Conservation (phyloP, 257 asterid genomes). For the Rauvolfia tetraphylla region DNA sequence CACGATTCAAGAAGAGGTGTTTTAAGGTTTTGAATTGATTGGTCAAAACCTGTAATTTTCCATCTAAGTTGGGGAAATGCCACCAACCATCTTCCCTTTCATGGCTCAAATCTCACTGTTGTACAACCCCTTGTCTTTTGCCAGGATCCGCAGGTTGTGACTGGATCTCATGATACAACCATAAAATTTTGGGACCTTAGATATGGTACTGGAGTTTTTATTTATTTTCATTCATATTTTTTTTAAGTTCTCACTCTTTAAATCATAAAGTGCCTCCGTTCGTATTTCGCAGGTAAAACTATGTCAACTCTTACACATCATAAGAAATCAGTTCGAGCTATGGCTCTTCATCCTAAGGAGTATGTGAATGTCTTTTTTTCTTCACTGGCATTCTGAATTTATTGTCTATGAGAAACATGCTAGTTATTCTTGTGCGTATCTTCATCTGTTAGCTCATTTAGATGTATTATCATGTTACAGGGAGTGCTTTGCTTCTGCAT, state of each 20-base stretch:
- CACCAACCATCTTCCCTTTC: background rate
- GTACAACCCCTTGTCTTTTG: conserved; percentile 19
- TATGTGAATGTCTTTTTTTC: conserved; percentile 22
- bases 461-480: conserved; percentile 40
- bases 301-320: conserved; percentile 84
- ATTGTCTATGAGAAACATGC: conserved; percentile 5
- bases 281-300: conserved; percentile 65
- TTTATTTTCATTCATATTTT: conserved; percentile 1
- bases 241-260: conserved; percentile 10
- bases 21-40: background rate
- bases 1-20: background rate
- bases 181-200: conserved; percentile 94
- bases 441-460: background rate
- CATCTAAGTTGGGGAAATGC: background rate
- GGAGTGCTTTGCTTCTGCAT: conserved; percentile 91
- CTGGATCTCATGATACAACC: conserved; percentile 95
- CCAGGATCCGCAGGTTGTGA: conserved; percentile 98
- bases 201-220: conserved; percentile 39
- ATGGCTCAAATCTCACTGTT: conserved; percentile 13
- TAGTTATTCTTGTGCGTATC: conserved; percentile 6
- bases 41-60: background rate
- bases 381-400: background rate
- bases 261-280: conserved; percentile 19
- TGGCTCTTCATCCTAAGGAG: conserved; percentile 88
- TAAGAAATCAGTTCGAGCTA: conserved; percentile 83